Evolutionary conservation across 2,329 filamentous ascomycete genomes (phyloP).

Genomic region (Epichloe hybrida): DNA sequence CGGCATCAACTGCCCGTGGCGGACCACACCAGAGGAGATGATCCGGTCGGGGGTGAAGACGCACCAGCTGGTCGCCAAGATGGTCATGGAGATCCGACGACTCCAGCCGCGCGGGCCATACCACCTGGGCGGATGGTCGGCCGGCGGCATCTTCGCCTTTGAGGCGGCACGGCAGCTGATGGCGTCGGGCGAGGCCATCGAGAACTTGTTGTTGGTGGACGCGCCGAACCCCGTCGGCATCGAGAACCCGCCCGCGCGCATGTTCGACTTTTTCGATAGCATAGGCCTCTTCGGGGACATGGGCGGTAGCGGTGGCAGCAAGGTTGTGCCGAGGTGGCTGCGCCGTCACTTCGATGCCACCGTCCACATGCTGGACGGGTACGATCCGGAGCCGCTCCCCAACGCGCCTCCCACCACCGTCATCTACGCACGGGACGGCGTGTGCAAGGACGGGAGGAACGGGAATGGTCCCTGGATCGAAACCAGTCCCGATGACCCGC

Average conservation of each 20-base stretch:
- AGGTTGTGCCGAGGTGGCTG: slow-evolving; percentile 57
- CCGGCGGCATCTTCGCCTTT: slow-evolving; percentile 59
- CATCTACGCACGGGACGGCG: slow-evolving; percentile 62
- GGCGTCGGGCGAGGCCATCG: slow-evolving; percentile 41
- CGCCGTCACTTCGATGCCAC: slow-evolving; percentile 59
- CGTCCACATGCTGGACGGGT: slow-evolving; percentile 54
- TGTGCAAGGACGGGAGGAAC: slow-evolving; percentile 16
- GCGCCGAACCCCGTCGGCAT: slow-evolving; percentile 53
- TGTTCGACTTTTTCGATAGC: slow-evolving; percentile 59
- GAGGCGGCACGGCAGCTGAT: slow-evolving; percentile 50
- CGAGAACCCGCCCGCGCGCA: slow-evolving; percentile 46
- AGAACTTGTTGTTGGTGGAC: slow-evolving; percentile 51
- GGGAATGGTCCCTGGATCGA: slow-evolving; percentile 45
- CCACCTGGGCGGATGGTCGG: slow-evolving; percentile 52
- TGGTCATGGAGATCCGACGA: slow-evolving; percentile 5
- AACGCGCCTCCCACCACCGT: slow-evolving; percentile 28
- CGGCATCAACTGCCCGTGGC: slow-evolving; percentile 14
- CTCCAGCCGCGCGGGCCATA: slow-evolving; percentile 5
- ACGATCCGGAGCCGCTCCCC: slow-evolving; percentile 48
- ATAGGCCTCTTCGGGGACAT: slow-evolving; percentile 39
- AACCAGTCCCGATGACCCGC: slow-evolving; percentile 29
- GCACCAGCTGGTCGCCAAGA: not conserved
- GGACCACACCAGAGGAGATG: not conserved
- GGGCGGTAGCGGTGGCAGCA: slow-evolving; percentile 44
- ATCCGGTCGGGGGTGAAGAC: not conserved